Base-by-base conservation (phyloP, 192 early-diverging fungal genomes). In the Coemansia sp. region DNA sequence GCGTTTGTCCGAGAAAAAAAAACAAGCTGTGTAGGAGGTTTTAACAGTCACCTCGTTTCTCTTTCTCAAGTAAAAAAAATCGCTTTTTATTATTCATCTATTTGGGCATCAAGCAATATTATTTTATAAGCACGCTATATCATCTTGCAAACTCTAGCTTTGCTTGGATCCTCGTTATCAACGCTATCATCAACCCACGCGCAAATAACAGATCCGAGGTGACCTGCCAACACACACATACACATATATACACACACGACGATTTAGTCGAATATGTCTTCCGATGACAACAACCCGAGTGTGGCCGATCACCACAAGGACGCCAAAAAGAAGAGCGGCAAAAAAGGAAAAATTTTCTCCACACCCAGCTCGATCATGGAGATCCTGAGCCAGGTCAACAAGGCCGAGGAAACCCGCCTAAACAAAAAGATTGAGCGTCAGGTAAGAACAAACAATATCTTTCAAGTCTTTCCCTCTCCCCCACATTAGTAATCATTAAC, bases 341-440 rank as follows among this genome's bases (percentile, higher is more conserved):
- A 71, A 38, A 72, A 64, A 31, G 69, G 75, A 33, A 77, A 77
- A 32, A 31, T 60, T 33, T 77, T 77, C 51, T 51, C 31, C 29
- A 63, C 48, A 38, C 54, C 54, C 40, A 56, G 55, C 52, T 73
- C 76, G 10, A 79, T 79, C 67, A 32, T 73, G 63, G 52, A 32
- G 63, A 79, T 79, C 18, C 58, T 79, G 29, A 68, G 64, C 51
- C 63, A 70, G 61, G 76, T 79, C 71, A 69, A 50, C 63, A 58
- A 73, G 48, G 71, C 48, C 33, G 76, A 79, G 16, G 76, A 79
- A 20, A 32, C 58, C 52, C 76, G 67, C 49, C 49, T 69, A 30
- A 52, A 67, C 54, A 73, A 73, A 29, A 79, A 79, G 64, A 66
- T 73, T 25, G 50, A 70, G 51, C 76, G 76, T 5, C 76, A 79